Conservation (phyloP, 495 filamentous ascomycete species). For the Xylaria telfairii region DNA sequence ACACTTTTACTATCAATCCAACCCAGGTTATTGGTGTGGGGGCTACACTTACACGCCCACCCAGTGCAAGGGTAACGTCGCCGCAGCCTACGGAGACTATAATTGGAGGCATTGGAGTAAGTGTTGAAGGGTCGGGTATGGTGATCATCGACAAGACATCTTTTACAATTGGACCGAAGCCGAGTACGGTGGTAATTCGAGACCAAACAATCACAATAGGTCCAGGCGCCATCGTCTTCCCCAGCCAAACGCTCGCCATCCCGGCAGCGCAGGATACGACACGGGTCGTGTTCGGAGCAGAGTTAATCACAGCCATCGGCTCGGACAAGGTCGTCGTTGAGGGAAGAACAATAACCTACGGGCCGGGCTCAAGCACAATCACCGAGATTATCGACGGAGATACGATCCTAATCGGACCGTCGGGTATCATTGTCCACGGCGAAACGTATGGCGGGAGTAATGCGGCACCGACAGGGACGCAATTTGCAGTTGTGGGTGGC, state of each 20-base stretch:
- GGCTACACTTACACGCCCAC: conserved; percentile 46
- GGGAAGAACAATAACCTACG: conserved; percentile 51
- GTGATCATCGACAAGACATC: conserved; percentile 55
- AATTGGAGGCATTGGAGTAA: conserved; percentile 51
- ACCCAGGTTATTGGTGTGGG: conserved; percentile 48
- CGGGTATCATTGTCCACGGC: conserved; percentile 47
- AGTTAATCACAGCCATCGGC: conserved; percentile 55
- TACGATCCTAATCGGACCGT: conserved; percentile 53
- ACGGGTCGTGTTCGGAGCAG: conserved; percentile 51
- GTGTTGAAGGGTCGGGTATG: conserved; percentile 48
- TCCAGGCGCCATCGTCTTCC: conserved; percentile 46
- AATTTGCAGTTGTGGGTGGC: conserved; percentile 53
- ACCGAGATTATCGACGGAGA: conserved; percentile 51
- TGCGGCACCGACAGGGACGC: conserved; percentile 42
- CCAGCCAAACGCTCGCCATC: conserved; percentile 44
- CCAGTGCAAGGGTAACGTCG: conserved; percentile 31
- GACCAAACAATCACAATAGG: conserved; percentile 57
- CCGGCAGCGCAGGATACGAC: conserved; percentile 41
- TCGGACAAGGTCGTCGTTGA: conserved; percentile 50
- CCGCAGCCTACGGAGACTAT: conserved; percentile 42
- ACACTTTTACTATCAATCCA: conserved; percentile 53
- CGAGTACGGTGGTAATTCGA: conserved; percentile 43
- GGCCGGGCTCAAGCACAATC: conserved; percentile 35
- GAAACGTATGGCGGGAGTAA: conserved; percentile 49
- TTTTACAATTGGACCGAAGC: conserved; percentile 45